These are phyloP conservation scores for Nicotiana undulata DNA, from an alignment of 257 asterid genomes.

Conservation along the genomic window DNA sequence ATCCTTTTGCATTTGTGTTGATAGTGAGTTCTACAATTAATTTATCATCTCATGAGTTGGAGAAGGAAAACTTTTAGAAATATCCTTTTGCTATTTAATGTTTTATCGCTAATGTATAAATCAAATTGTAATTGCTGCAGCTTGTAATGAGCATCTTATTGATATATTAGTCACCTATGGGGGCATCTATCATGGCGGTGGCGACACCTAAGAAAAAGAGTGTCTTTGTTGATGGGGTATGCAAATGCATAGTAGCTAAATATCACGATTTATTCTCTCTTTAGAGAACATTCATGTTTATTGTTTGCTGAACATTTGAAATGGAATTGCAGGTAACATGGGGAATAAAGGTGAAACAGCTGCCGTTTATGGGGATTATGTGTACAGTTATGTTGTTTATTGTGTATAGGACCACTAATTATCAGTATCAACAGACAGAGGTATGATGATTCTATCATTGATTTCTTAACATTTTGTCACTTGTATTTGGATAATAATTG, in stretches of 20 bases:
- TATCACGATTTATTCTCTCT: neutral
- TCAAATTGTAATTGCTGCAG: neutral
- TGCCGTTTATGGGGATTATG: slow-evolving; percentile 51
- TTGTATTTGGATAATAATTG: neutral
- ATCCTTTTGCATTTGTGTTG: neutral
- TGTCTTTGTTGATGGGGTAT: neutral
- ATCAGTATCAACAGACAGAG: slow-evolving; percentile 65
- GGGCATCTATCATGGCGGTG: neutral
- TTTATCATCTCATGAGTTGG: too few species aligned
- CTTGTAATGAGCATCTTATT: neutral
- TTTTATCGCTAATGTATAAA: neutral
- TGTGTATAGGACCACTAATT: slow-evolving; percentile 53
- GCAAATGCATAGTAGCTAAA: neutral
- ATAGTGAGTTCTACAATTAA: too few species aligned
- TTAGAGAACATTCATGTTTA: neutral
- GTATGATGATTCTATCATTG: slow-evolving; percentile 14
- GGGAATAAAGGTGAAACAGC: slow-evolving; percentile 53
- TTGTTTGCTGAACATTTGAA: neutral
- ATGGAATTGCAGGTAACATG: slow-evolving; percentile 31
- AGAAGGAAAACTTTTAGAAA: too few species aligned
- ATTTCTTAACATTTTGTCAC: neutral
- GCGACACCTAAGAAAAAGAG: neutral
- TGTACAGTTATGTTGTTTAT: slow-evolving; percentile 50
- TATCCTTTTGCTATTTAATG: neutral
- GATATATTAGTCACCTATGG: neutral